Conservation (phyloP, 306 rosid species). For the Dalbergia cochinchinensis region DNA sequence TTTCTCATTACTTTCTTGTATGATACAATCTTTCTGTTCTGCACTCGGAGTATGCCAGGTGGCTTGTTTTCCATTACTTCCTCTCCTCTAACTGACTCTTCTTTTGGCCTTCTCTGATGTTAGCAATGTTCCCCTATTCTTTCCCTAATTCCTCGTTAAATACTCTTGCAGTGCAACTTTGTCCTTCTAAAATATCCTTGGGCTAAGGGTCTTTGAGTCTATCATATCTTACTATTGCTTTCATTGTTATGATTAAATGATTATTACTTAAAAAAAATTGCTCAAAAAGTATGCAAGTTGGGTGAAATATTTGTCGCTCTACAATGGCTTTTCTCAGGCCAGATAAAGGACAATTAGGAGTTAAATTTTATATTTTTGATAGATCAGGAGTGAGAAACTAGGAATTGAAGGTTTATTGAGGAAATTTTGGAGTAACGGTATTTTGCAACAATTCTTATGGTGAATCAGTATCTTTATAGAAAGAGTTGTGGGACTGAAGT, state of each 20-base stretch:
- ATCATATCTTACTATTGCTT: not conserved
- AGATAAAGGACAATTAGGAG: conserved; percentile 1
- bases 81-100: not conserved
- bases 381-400: not conserved
- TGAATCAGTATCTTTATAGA: no score
- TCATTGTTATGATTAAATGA: not conserved
- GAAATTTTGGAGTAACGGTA: not conserved
- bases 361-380: not conserved
- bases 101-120: conserved; percentile 10
- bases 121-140: not conserved
- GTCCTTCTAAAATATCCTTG: not conserved
- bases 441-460: not conserved
- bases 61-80: not conserved
- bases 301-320: not conserved
- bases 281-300: not conserved
- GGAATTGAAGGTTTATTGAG: not conserved
- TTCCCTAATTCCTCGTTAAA: conserved; percentile 1
- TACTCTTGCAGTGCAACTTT: not conserved
- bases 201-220: not conserved
- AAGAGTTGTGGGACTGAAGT: no score
- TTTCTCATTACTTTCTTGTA: not conserved
- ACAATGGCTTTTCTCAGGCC: conserved; percentile 11
- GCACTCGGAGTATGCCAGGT: not conserved
- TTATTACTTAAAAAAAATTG: not conserved
- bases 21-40: not conserved